Conservation (phyloP, 2,329 filamentous ascomycete species). For the Penicillium sp. region DNA sequence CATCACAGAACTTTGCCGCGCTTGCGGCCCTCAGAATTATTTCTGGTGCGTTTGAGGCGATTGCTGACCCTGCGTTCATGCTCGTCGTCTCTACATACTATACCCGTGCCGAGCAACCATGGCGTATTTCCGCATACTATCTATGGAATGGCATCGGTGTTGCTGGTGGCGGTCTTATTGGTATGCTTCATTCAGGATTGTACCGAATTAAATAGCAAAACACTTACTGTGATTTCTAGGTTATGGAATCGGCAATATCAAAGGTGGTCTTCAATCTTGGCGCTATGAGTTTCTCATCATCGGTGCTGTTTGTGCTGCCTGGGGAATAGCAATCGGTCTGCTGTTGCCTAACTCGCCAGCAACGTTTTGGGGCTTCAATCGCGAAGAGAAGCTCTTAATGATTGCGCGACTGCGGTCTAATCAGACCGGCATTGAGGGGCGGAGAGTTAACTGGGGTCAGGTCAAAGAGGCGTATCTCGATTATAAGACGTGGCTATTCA, state of each 20-base stretch:
- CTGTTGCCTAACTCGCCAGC: slow-evolving; percentile 22
- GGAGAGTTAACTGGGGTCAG: slow-evolving; percentile 46
- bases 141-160: slow-evolving; percentile 7
- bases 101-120: slow-evolving; percentile 23
- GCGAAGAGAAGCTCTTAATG: slow-evolving; percentile 11
- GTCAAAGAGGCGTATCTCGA: slow-evolving; percentile 39
- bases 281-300: slow-evolving; percentile 32
- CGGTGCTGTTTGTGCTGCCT: slow-evolving; percentile 27
- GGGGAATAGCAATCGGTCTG: slow-evolving; percentile 15
- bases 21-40: not conserved
- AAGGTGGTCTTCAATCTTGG: slow-evolving; percentile 19
- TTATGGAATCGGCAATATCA: slow-evolving; percentile 45
- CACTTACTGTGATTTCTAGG: not conserved
- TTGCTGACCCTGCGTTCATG: slow-evolving; percentile 54
- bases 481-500: slow-evolving; percentile 31
- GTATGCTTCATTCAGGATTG: not conserved
- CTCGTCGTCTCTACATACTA: slow-evolving; percentile 42
- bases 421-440: slow-evolving; percentile 32
- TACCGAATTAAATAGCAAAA: not conserved
- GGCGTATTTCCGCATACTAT: slow-evolving; percentile 29
- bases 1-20: slow-evolving; percentile 47
- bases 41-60: not conserved
- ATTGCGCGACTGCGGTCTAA: slow-evolving; percentile 12
- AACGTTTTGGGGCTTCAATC: slow-evolving; percentile 21
- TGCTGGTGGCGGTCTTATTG: not conserved